These are phyloP conservation scores for Asclepias syriaca DNA, from an alignment of 257 asterid species.

Conservation along the genomic window DNA sequence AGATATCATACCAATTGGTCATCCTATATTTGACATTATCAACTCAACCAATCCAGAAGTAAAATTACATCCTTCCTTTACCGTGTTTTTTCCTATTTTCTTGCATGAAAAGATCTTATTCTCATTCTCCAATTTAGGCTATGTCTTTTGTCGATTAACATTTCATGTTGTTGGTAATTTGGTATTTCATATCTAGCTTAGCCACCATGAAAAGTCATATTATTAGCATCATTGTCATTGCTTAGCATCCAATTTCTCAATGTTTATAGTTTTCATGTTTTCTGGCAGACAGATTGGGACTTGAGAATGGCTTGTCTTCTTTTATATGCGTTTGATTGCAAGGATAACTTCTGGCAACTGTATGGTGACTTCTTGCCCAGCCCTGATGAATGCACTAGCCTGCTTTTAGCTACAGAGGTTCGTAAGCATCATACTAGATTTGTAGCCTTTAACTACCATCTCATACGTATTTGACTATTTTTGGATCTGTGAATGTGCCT, in stretches of 20 bases:
- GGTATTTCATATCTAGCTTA: background rate
- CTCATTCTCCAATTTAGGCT: background rate
- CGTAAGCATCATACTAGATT: constrained; percentile 13
- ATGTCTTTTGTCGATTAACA: constrained; percentile 5
- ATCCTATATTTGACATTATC: constrained; percentile 91
- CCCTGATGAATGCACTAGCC: constrained; percentile 84
- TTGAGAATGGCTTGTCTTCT: constrained; percentile 93
- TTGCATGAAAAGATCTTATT: background rate
- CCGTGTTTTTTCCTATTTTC: constrained; percentile 9
- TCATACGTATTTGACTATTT: background rate
- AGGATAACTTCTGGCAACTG: constrained; percentile 90
- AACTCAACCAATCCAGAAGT: constrained; percentile 97
- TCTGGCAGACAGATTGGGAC: constrained; percentile 93
- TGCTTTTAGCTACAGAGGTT: constrained; percentile 96
- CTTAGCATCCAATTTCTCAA: constrained; percentile 1
- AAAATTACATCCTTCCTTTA: constrained; percentile 19
- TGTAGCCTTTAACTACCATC: background rate
- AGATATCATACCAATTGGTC: constrained; percentile 85
- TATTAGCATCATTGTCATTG: background rate
- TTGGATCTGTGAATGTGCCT: constrained; percentile 1
- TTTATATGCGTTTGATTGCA: constrained; percentile 83
- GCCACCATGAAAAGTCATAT: background rate
- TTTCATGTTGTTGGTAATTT: background rate
- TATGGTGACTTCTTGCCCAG: constrained; percentile 92
- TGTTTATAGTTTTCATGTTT: constrained; percentile 18